Base-by-base conservation (phyloP, 2,329 filamentous ascomycete species). In the Beauveria asiatica region DNA sequence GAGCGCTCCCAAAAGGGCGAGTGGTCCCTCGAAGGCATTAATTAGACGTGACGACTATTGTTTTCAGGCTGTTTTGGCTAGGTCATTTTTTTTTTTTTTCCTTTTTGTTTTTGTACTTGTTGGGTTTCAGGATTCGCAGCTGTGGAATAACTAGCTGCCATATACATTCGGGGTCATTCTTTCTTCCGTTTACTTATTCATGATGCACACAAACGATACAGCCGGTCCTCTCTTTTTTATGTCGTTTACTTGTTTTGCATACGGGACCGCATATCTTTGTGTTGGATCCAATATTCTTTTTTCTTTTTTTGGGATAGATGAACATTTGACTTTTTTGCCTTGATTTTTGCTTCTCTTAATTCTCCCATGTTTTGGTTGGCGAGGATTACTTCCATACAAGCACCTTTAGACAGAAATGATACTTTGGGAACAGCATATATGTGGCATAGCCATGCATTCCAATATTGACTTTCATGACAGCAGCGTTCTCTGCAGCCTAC, bases 1-100 rank as follows among this genome's bases (percentile, higher is more conserved):
- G 76, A 79, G 62, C 74, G 77, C 45, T 80, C 81, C 10, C 81
- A 84, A 65, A 76, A 77, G 67, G 76, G 72, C 41, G 77, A 83
- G 23, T 84, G 81, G 81, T 74, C 72, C 58, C 70, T 82, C 46
- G 72, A 77, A 4, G 79, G 72, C 51, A 70, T 82, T 57, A 42
- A 53, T 37, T 49, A 11, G 17, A 27, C n/a, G n/a, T 45, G 39
- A 45, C 25, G 37, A 44, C 41, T 30, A 16, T 44, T 8, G 6
- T 44, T 9, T 41, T 25, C 5, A 16, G 13, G 11, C 11, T 16
- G 13, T 37, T 16, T 37, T 37, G 33, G 33, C 33, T 37, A 37
- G 11, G 30, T 5, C 30, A 3, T 19, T 19, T 13, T 25, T 51
- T 39, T 6, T 19, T 39, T 21, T 44, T 57, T 19, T 10, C 17